These are phyloP conservation scores for Terana coerulea DNA, from an alignment of 768 basidiomycete species.

Conservation along the genomic window DNA sequence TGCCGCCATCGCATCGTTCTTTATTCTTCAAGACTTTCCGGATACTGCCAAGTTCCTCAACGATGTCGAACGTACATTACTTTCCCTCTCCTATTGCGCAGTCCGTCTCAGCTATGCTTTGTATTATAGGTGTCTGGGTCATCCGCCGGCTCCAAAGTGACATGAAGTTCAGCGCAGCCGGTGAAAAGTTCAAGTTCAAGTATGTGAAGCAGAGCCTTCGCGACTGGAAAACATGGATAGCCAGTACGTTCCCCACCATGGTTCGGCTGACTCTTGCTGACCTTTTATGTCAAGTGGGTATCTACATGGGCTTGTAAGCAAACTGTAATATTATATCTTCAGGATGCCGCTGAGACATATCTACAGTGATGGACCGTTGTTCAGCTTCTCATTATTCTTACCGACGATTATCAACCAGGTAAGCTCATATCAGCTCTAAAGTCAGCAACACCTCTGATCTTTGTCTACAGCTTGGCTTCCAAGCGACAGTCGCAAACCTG, in stretches of 20 bases:
- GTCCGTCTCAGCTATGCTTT: neutral
- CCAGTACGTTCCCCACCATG: constrained; percentile 40
- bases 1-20: constrained; percentile 57
- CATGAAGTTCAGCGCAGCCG: constrained; percentile 61
- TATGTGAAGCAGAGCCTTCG: constrained; percentile 57
- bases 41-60: constrained; percentile 70
- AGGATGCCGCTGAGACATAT: neutral
- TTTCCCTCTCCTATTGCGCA: neutral
- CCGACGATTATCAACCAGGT: constrained; percentile 50
- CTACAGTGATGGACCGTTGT: constrained; percentile 47
- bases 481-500: constrained; percentile 64
- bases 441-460: constrained; percentile 16
- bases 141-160: constrained; percentile 64
- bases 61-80: constrained; percentile 50
- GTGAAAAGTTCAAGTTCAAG: constrained; percentile 47
- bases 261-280: constrained; percentile 5
- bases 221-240: constrained; percentile 74
- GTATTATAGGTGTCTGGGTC: constrained; percentile 56
- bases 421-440: constrained; percentile 17
- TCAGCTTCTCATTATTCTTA: constrained; percentile 49
- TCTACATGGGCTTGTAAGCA: constrained; percentile 66
- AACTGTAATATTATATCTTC: neutral
- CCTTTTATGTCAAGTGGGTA: constrained; percentile 46
- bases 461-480: constrained; percentile 39
- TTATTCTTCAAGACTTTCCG: constrained; percentile 76